phyloP scores from a whole-genome alignment of 228 moss, liverwort and hornwort species.

The Sphagnum magellanicum region DNA sequence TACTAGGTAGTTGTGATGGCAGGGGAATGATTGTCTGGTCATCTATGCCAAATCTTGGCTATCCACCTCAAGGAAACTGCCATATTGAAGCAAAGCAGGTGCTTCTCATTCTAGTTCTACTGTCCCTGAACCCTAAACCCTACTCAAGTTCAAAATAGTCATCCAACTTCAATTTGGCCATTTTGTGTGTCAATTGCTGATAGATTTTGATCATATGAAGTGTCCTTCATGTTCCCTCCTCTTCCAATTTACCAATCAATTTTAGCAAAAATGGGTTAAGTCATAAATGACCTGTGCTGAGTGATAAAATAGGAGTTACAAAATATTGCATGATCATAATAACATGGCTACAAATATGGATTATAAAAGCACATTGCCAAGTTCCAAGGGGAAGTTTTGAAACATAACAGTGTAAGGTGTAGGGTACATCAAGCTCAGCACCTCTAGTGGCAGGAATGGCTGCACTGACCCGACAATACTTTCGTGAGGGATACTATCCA shows the following conservation, averaged over 20 bases:
- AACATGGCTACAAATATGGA: too few relatives aligned
- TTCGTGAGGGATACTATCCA: slow-evolving; percentile 67
- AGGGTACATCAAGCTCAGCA: slow-evolving; percentile 70
- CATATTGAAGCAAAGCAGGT: slow-evolving; percentile 46
- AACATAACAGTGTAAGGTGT: neutral
- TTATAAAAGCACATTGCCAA: neutral
- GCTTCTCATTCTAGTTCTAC: neutral
- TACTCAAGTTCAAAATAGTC: too few relatives aligned
- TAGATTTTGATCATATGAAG: neutral
- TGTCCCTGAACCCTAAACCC: too few relatives aligned
- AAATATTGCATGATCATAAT: too few relatives aligned
- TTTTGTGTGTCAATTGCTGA: too few relatives aligned
- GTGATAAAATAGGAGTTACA: too few relatives aligned
- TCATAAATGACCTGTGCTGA: too few relatives aligned
- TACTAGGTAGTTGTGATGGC: slow-evolving; percentile 1
- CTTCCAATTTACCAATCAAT: neutral
- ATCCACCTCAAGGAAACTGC: slow-evolving; percentile 21
- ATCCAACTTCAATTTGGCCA: too few relatives aligned
- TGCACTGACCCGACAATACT: slow-evolving; percentile 51
- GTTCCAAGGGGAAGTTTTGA: neutral
- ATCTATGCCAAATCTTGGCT: slow-evolving; percentile 25
- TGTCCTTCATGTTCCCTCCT: neutral
- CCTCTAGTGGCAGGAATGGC: slow-evolving; percentile 58
- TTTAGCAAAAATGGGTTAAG: too few relatives aligned
- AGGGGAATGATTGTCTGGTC: slow-evolving; percentile 57